phyloP scores from a whole-genome alignment of 108 stramenopile species.

The Cyclotella sp. region DNA sequence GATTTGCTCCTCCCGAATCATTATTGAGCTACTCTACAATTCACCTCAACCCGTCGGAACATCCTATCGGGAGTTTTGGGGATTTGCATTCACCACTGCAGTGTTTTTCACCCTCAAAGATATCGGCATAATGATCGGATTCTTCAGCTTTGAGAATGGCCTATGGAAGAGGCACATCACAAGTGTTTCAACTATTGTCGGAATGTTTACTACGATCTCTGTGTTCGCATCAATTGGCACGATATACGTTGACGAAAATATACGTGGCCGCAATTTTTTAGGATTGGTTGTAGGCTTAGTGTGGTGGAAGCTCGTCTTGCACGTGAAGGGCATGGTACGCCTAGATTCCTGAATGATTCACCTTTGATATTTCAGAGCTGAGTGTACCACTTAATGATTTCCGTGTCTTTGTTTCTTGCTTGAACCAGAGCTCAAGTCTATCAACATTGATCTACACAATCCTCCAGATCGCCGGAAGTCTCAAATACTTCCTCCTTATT shows the following conservation, averaged over 20 bases:
- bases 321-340: conserved; percentile 23
- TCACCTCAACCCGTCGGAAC: conserved; percentile 3
- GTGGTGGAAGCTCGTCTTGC: conserved; percentile 32
- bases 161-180: not conserved
- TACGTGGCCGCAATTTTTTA: conserved; percentile 12
- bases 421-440: conserved; percentile 12
- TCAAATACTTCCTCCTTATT: conserved; percentile 27
- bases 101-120: conserved; percentile 21
- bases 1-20: conserved; percentile 22
- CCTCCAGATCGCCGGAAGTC: conserved; percentile 5
- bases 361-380: no score
- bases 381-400: not conserved
- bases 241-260: conserved; percentile 5
- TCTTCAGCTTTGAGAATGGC: not conserved
- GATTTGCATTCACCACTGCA: conserved; percentile 24
- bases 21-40: conserved; percentile 22
- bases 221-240: not conserved
- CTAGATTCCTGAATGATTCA: not conserved
- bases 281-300: conserved; percentile 17
- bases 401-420: not conserved
- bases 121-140: conserved; percentile 6
- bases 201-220: not conserved
- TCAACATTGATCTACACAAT: conserved; percentile 38
- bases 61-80: conserved; percentile 28
- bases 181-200: conserved; percentile 1